Evolutionary conservation across 2,329 filamentous ascomycete genomes (phyloP).

Genomic region (Colletotrichum melonis): DNA sequence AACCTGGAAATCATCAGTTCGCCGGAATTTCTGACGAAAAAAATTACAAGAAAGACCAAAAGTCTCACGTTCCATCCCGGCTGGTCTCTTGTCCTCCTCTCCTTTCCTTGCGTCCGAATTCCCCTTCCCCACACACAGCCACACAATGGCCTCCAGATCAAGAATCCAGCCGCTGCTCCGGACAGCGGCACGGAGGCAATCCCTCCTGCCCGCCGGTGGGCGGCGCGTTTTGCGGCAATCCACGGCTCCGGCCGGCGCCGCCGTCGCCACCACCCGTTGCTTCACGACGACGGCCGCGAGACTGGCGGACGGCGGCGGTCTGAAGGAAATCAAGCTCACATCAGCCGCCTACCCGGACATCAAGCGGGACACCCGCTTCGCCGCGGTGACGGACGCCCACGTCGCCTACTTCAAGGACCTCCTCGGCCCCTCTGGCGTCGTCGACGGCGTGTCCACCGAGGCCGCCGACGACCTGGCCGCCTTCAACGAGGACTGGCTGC

Average conservation of each 20-base stretch:
- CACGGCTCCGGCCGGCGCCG: slow-evolving; percentile 23
- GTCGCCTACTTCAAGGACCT: slow-evolving; percentile 84
- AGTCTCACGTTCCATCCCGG: neutral
- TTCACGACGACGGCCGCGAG: slow-evolving; percentile 32
- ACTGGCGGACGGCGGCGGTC: slow-evolving; percentile 16
- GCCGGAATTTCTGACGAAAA: neutral
- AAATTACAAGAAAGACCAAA: neutral
- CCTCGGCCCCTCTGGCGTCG: slow-evolving; percentile 84
- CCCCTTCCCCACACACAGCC: neutral
- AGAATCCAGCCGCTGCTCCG: slow-evolving; percentile 36
- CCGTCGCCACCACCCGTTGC: slow-evolving; percentile 20
- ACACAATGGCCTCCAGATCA: slow-evolving; percentile 37
- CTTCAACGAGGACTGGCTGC: slow-evolving; percentile 99
- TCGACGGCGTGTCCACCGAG: slow-evolving; percentile 84
- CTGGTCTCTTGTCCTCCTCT: neutral
- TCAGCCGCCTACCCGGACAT: slow-evolving; percentile 87
- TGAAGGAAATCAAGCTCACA: slow-evolving; percentile 72
- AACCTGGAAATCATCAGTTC: neutral
- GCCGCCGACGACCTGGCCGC: slow-evolving; percentile 83
- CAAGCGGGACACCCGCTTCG: slow-evolving; percentile 82
- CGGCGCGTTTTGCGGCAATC: slow-evolving; percentile 25
- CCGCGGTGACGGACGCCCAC: slow-evolving; percentile 79
- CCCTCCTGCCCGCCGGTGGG: slow-evolving; percentile 26
- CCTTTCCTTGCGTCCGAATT: neutral
- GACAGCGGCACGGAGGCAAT: slow-evolving; percentile 35